A percentile compares a stretch with the other conserved stretches of the same genome.
phyloP scores from a whole-genome alignment of 2,329 filamentous ascomycete genomes.

The Acarospora socialis region DNA sequence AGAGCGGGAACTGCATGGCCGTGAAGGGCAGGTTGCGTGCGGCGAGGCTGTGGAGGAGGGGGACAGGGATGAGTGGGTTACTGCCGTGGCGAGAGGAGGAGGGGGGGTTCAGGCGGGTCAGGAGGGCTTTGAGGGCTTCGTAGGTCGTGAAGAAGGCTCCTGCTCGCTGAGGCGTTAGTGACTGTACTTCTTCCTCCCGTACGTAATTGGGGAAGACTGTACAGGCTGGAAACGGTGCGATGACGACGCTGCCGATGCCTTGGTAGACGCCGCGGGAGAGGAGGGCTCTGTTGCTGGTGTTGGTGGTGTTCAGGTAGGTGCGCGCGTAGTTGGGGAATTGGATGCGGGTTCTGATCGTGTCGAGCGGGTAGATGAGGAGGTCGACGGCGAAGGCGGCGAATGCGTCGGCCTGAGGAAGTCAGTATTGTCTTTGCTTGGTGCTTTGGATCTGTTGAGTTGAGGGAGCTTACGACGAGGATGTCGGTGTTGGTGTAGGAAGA shows the following conservation, averaged over 20 bases:
- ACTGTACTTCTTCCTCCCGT: too few relatives aligned
- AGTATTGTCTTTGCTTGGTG: not conserved
- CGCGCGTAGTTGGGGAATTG: constrained; percentile 64
- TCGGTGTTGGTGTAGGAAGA: constrained; percentile 38
- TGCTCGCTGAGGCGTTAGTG: constrained; percentile 33
- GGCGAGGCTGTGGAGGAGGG: constrained; percentile 60
- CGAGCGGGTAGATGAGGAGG: constrained; percentile 71
- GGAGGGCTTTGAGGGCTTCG: constrained; percentile 55
- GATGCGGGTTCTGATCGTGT: constrained; percentile 77
- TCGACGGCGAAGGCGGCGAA: constrained; percentile 77
- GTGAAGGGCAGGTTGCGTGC: constrained; percentile 78
- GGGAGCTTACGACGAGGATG: constrained; percentile 39
- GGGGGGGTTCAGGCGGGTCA: constrained; percentile 37
- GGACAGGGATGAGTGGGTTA: constrained; percentile 43
- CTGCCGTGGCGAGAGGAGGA: constrained; percentile 18
- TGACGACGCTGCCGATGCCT: constrained; percentile 68
- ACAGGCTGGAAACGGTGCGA: constrained; percentile 83
- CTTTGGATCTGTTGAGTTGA: constrained; percentile 2
- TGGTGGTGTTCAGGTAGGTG: constrained; percentile 47
- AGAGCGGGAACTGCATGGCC: constrained; percentile 76
- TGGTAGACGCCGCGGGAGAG: constrained; percentile 69
- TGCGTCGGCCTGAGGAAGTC: constrained; percentile 55
- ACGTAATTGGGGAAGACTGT: constrained; percentile 10
- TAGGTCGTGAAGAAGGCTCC: constrained; percentile 86
- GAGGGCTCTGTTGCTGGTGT: constrained; percentile 38